Evolutionary conservation across 768 basidiomycete species (phyloP), one percentile per base, ranked within the genome.

Genomic region (Boletellus ananas): DNA sequence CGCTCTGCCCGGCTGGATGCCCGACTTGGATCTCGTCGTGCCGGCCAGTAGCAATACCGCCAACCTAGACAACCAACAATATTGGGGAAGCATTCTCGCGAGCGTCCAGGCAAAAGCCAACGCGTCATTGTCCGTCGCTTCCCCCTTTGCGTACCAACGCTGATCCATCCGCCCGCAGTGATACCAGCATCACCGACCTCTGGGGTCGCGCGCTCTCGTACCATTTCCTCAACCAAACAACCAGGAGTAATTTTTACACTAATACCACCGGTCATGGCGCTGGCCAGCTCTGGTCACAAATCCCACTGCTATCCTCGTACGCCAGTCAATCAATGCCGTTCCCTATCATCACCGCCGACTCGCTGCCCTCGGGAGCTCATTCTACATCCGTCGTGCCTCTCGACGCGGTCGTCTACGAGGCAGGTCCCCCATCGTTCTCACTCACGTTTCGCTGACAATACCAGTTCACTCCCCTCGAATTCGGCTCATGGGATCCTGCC

Each of bases 401-500:
- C 14, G 67, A 76, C 13, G 64, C 79, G 2, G 65, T 72, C 0
- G 84, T 84, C 8, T 84, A 84, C 51, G 80, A 83, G 72, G 83
- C 85, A 61, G 49, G 70, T 40, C 3, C 9, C 10, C 25, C 0
- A 29, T 59, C 34, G 36, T 55, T 47, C 57, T 52, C 54, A 34
- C 43, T 31, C 41, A 1, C 18, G 39, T 39, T 16, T 45, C 27
- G 20, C 48, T 57, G 20, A 59, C 20, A 13, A 27, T 16, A 44
- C 23, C 47, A 82, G 80, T 78, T 85, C 2, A 76, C 77, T 0
- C 80, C 81, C n/a, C 63, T 79, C 52, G 86, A 88, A 59, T 74
- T 84, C 40, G 87, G 85, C 4, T 87, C 86, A 0, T 90, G 78
- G 67, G 88, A 91, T 58, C 84, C 87, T 10, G 74, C 66, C 44